A percentile compares a stretch with the other conserved stretches of the same genome.
These are phyloP conservation scores for Typha latifolia DNA, from an alignment of 176 grass and related monocot species.

Conservation along the genomic window DNA sequence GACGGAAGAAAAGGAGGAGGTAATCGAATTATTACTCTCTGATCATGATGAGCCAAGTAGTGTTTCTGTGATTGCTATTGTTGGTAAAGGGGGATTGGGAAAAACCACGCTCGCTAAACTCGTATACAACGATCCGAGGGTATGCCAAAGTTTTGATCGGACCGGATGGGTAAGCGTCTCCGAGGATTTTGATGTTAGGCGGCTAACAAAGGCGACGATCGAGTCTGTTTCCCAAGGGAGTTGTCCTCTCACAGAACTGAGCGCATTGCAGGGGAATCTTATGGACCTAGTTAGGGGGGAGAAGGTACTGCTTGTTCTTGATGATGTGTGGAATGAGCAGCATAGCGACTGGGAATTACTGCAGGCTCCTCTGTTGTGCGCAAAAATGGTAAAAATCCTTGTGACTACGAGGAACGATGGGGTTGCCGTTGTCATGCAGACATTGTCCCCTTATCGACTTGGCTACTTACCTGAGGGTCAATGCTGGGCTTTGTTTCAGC, in stretches of 20 bases:
- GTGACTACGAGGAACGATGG: neutral
- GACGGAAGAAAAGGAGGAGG: conserved; percentile 1
- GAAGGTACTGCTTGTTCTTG: neutral
- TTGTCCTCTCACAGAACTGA: neutral
- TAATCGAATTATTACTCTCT: too few species aligned
- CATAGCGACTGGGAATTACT: neutral
- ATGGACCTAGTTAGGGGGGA: neutral
- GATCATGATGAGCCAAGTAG: too few species aligned
- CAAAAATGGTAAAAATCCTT: neutral
- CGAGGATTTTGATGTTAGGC: too few species aligned
- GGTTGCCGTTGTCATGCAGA: neutral
- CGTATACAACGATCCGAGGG: neutral
- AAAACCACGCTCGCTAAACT: neutral
- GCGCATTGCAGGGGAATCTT: neutral
- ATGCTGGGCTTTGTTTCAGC: neutral
- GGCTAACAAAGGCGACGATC: conserved; percentile 1
- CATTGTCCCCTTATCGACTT: neutral
- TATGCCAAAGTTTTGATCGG: too few species aligned
- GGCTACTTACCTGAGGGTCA: neutral
- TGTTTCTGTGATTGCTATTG: too few species aligned
- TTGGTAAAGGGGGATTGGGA: too few species aligned
- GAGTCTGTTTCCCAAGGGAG: conserved; percentile 11
- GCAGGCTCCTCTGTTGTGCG: neutral
- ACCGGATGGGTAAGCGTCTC: too few species aligned
- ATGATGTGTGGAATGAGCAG: neutral